Evolutionary conservation across 441 rosid species (phyloP).

Genomic region (Mallotus repandus): DNA sequence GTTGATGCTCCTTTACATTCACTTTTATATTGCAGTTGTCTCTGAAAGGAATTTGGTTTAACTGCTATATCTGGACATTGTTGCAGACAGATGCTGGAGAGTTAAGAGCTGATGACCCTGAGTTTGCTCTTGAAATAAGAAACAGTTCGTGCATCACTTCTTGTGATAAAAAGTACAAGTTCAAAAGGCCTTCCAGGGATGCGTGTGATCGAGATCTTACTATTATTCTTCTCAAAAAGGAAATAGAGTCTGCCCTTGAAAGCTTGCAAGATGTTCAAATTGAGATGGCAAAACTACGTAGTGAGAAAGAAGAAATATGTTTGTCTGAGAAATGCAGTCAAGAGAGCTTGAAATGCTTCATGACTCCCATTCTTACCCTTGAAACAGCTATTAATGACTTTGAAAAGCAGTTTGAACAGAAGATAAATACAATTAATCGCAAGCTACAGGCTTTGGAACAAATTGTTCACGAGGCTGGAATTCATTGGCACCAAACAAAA

Average conservation of each 20-base stretch:
- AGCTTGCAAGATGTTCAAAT: conserved; percentile 72
- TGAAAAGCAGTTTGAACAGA: conserved; percentile 51
- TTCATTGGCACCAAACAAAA: conserved; percentile 46
- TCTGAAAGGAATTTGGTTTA: conserved; percentile 29
- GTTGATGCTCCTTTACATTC: conserved; percentile 20
- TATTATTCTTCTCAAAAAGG: conserved; percentile 67
- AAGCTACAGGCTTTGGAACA: conserved; percentile 54
- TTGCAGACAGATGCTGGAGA: conserved; percentile 53
- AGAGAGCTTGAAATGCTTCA: conserved; percentile 51
- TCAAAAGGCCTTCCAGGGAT: conserved; percentile 31
- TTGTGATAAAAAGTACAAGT: conserved; percentile 30
- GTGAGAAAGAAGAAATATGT: conserved; percentile 65
- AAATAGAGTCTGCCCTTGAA: conserved; percentile 77
- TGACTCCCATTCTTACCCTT: conserved; percentile 48
- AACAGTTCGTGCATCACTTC: conserved; percentile 28
- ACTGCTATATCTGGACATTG: conserved; percentile 31
- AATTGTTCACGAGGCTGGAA: conserved; percentile 41
- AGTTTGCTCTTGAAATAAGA: conserved; percentile 37
- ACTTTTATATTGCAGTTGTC: conserved; percentile 27
- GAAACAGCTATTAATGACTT: conserved; percentile 49
- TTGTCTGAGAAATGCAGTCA: conserved; percentile 53
- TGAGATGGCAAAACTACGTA: conserved; percentile 63
- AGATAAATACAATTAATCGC: conserved; percentile 40
- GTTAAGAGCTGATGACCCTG: conserved; percentile 31
- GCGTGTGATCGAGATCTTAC: conserved; percentile 51